These are phyloP conservation scores for Ophiorrhiza pumila DNA, from an alignment of 257 asterid genomes.

Conservation along the genomic window DNA sequence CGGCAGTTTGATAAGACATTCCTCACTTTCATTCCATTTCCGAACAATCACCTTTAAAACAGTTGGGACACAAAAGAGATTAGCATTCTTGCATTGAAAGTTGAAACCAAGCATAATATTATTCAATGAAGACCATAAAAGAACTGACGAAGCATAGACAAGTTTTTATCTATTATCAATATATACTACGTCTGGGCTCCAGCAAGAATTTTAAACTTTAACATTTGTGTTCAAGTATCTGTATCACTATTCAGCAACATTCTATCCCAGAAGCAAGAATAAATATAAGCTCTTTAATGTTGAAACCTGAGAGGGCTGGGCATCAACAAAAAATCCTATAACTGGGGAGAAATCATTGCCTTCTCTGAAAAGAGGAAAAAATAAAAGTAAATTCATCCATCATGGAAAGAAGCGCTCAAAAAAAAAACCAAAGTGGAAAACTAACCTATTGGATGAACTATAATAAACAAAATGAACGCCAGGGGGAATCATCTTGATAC, in stretches of 20 bases:
- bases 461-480: constrained; percentile 80
- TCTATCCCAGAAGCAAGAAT: background rate
- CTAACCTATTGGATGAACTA: constrained; percentile 68
- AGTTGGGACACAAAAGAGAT: constrained; percentile 8
- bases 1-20: constrained; percentile 52
- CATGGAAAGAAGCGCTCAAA: background rate
- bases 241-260: background rate
- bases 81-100: background rate
- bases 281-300: background rate
- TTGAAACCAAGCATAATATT: background rate
- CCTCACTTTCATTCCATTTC: constrained; percentile 77
- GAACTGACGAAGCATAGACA: background rate
- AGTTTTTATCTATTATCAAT: no score
- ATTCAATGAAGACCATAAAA: no score
- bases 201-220: background rate
- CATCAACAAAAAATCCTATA: constrained; percentile 66
- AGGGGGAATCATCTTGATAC: constrained; percentile 93
- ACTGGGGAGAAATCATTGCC: constrained; percentile 74
- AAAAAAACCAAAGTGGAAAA: background rate
- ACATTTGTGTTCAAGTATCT: no score
- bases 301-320: constrained; percentile 63
- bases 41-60: constrained; percentile 64
- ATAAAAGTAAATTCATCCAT: constrained; percentile 3
- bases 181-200: background rate
- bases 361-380: constrained; percentile 47